These are phyloP conservation scores for Agrostemma githago DNA, from an alignment of 148 eudicot species.

Conservation along the genomic window DNA sequence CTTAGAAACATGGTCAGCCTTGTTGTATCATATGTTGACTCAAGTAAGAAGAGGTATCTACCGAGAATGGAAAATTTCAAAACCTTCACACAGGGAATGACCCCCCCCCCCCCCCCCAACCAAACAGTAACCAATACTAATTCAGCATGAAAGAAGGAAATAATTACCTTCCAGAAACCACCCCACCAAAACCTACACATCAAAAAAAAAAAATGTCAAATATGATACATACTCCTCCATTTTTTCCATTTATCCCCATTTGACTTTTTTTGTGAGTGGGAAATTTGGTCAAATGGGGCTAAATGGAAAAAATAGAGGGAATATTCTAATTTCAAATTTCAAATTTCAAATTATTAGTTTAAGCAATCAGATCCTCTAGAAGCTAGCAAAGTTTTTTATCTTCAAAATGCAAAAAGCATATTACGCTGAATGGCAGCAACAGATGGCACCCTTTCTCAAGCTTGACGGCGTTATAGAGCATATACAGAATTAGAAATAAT, in stretches of 20 bases:
- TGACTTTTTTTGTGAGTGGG: too few relatives aligned
- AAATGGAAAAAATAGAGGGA: not conserved
- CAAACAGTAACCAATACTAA: constrained; percentile 4
- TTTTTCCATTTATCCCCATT: too few relatives aligned
- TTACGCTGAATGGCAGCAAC: not conserved
- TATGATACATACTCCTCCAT: constrained; percentile 9
- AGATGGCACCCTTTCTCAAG: not conserved
- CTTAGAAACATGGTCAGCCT: not conserved
- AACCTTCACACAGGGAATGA: not conserved
- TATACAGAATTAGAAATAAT: not conserved
- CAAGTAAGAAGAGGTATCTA: constrained; percentile 1
- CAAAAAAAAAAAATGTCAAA: constrained; percentile 12
- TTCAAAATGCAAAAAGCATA: not conserved
- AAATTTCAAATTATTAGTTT: not conserved
- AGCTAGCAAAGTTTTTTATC: not conserved
- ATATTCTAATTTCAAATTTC: not conserved
- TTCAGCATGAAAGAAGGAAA: constrained; percentile 15
- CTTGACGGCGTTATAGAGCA: not conserved
- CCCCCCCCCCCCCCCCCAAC: too few relatives aligned
- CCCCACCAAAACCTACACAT: constrained; percentile 93
- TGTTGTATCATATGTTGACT: not conserved
- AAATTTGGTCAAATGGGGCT: too few relatives aligned
- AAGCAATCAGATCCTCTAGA: not conserved
- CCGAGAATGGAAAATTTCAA: not conserved
- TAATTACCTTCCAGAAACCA: constrained; percentile 91